Percentiles rank a stretch among this genome's conserved stretches.
These are phyloP conservation scores for Scutellaria minor DNA, from an alignment of 257 asterid species.

Conservation along the genomic window DNA sequence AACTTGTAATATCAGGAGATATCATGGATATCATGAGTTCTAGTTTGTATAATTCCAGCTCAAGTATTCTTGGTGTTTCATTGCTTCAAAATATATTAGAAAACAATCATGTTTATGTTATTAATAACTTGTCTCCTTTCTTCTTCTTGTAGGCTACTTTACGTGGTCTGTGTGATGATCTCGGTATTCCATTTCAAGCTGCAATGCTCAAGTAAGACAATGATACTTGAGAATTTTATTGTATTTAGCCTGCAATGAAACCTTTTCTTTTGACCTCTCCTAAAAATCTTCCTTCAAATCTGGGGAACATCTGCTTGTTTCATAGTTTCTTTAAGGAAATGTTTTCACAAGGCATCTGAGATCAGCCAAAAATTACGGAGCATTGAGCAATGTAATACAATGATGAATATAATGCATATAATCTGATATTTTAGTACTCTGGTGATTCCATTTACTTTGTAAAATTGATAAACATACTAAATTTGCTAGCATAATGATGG, in stretches of 20 bases:
- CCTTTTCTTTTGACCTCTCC: slow-evolving; percentile 17
- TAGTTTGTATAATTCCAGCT: neutral
- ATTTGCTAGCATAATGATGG: neutral
- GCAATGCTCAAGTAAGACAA: slow-evolving; percentile 84
- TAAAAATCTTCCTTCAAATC: slow-evolving; percentile 5
- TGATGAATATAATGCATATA: neutral
- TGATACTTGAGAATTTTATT: slow-evolving; percentile 11
- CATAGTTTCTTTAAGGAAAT: slow-evolving; percentile 1
- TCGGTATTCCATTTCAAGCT: slow-evolving; percentile 78
- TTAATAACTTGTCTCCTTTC: slow-evolving; percentile 22
- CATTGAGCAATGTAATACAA: neutral
- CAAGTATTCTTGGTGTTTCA: neutral
- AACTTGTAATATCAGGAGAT: neutral
- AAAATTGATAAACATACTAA: neutral
- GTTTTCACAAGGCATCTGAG: slow-evolving; percentile 1
- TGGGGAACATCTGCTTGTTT: neutral
- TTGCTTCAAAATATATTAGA: slow-evolving; percentile 16
- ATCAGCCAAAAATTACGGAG: neutral
- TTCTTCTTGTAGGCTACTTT: slow-evolving; percentile 58
- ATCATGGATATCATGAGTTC: neutral
- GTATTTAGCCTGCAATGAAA: neutral
- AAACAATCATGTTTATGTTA: slow-evolving; percentile 16
- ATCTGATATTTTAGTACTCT: slow-evolving; percentile 8
- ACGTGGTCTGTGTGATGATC: slow-evolving; percentile 76
- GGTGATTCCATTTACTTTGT: too few species aligned